Evolutionary conservation across 139 green algal species (phyloP), one percentile per base, ranked within the genome.

Genomic region (Dunaliella sp.): DNA sequence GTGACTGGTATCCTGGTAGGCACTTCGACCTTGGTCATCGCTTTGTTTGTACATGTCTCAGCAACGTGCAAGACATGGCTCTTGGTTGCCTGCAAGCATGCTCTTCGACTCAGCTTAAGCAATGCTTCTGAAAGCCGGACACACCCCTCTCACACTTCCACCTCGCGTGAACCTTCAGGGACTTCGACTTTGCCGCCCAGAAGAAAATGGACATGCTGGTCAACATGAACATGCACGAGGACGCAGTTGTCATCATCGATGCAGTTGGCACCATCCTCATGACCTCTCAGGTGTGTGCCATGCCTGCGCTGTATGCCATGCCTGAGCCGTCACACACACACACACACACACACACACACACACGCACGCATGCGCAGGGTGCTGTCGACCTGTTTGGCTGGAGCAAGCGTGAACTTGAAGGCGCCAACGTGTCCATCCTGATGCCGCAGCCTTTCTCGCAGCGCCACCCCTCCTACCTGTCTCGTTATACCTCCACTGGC

Each of bases 401-500:
- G 32, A 1, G 58, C 58, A 90, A 90, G 59, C 26, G 33, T 1
- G 87, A 90, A 78, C 35, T 90, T 38, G 84, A 90, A 74, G 80
- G 80, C 1, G 30, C 31, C 36, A 90, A 90, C 36, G 80, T 90
- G 32, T 38, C 25, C 24, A 81, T 88, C 72, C 84, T 88, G 28
- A 88, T 88, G 85, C 85, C 88, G 24, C 48, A 80, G 76, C 89
- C 88, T 30, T 91, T 91, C 38, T 65, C 73, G 2, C 65, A 88
- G 79, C 85, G 86, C 79, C 88, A 91, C 80, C 84, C 77, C 72
- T 72, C 73, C 75, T 91, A 88, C 88, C 76, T 91, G 77, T 74
- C 77, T 25, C 81, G 84, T 38, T 91, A 89, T 80, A 85, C 83
- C 33, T 73, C 78, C 65, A 88, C 88, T 0, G 86, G 86, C 1